Evolutionary conservation across 106 monocot species (phyloP).

Genomic region (Allium sativum): DNA sequence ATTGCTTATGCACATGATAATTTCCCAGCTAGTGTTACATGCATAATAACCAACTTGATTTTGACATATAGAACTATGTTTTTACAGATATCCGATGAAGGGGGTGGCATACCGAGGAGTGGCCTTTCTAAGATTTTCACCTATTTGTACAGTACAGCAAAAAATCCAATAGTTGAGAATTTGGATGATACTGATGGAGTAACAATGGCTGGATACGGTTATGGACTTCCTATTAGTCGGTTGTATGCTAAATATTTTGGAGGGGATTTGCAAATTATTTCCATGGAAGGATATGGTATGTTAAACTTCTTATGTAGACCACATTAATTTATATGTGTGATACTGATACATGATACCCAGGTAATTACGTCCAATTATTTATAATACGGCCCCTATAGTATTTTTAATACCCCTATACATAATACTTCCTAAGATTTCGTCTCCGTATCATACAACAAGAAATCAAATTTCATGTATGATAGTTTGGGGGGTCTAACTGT

Average conservation of each 20-base stretch:
- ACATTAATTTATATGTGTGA: background rate
- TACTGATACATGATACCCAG: background rate
- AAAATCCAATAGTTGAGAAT: conserved; percentile 48
- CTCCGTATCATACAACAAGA: no score
- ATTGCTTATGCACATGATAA: no score
- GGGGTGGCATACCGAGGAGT: conserved; percentile 83
- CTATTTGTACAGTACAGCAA: conserved; percentile 82
- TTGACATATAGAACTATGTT: background rate
- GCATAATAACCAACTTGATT: background rate
- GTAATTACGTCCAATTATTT: no score
- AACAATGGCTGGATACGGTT: conserved; percentile 92
- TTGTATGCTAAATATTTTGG: conserved; percentile 97
- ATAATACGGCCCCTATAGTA: no score
- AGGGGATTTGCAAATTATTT: conserved; percentile 85
- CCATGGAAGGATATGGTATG: conserved; percentile 97
- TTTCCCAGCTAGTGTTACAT: no score
- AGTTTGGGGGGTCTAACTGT: no score
- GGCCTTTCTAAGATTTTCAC: conserved; percentile 86
- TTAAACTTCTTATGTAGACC: background rate
- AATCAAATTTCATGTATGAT: no score
- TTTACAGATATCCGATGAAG: conserved; percentile 84
- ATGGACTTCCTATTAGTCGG: conserved; percentile 78
- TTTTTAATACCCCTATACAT: no score
- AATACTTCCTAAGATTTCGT: no score
- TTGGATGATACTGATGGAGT: conserved; percentile 23